Conservation (phyloP, 768 basidiomycete species). For the Boletus sensibilis region DNA sequence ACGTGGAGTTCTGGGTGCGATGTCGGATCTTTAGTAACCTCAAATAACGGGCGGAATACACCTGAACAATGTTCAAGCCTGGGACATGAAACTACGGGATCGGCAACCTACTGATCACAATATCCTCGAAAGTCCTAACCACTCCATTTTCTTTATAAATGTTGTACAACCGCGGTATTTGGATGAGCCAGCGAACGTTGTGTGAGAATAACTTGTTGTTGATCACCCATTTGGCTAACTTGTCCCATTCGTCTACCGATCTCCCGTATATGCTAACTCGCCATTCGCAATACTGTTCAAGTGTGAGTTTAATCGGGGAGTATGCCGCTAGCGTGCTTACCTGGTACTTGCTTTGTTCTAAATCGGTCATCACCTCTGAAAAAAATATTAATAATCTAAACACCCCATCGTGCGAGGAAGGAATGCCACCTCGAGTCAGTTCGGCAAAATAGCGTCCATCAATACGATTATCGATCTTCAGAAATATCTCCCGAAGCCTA, state of each 20-base stretch:
- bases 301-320: not conserved
- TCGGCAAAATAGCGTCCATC: slow-evolving; percentile 93
- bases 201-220: slow-evolving; percentile 92
- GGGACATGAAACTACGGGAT: not conserved
- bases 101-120: slow-evolving; percentile 72
- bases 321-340: slow-evolving; percentile 36
- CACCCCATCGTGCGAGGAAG: not conserved
- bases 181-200: slow-evolving; percentile 97
- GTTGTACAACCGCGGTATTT: slow-evolving; percentile 91
- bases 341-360: slow-evolving; percentile 98
- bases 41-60: slow-evolving; percentile 89
- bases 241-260: slow-evolving; percentile 88
- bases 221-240: slow-evolving; percentile 95
- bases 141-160: slow-evolving; percentile 89
- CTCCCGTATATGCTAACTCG: slow-evolving; percentile 94
- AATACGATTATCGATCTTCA: slow-evolving; percentile 97
- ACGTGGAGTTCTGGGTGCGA: slow-evolving; percentile 93
- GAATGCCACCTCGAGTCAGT: slow-evolving; percentile 72
- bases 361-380: slow-evolving; percentile 93
- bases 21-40: slow-evolving; percentile 89
- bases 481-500: slow-evolving; percentile 90
- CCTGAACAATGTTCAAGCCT: slow-evolving; percentile 46
- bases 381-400: not conserved
- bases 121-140: slow-evolving; percentile 84
- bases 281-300: slow-evolving; percentile 87